Base-by-base conservation (phyloP, 1,284 basidiomycete species). In the Moesziomyces globuligerus region DNA sequence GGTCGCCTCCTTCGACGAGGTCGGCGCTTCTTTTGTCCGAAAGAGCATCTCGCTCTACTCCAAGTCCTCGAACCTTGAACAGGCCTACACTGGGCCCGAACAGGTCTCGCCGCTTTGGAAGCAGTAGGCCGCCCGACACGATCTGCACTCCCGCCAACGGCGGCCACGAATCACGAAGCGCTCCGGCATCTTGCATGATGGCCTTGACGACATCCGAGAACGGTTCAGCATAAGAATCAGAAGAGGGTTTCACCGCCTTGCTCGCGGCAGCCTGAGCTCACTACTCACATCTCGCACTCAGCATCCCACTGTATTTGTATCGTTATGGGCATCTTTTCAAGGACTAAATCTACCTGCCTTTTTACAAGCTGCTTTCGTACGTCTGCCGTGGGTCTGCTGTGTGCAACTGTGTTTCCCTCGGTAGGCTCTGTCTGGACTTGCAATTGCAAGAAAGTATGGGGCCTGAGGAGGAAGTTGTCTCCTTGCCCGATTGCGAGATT, bases 81-180 rank as follows among this genome's bases (percentile, higher is more conserved):
- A 53, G 21, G n/a, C 40, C 7, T 26, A 32, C 1, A 18, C 46
- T 20, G 51, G 49, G 4, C 32, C 50, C 3, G 39, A 38, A 21
- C 46, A 44, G 17, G 61, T 65, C n/a, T 65, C 61, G 20, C 61
- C 61, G 23, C 61, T 58, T 24, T 65, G 55, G 61, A 65, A 37
- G 43, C 50, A 65, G 34, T 65, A 21, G n/a, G n/a, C n/a, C n/a
- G n/a, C n/a, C n/a, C n/a, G n/a, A n/a, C n/a, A n/a, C n/a, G n/a
- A n/a, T n/a, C n/a, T n/a, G n/a, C n/a, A n/a, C n/a, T n/a, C n/a
- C n/a, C n/a, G n/a, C n/a, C n/a, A n/a, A n/a, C n/a, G n/a, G n/a
- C n/a, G n/a, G n/a, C n/a, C n/a, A n/a, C n/a, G n/a, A n/a, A n/a
- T n/a, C n/a, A n/a, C n/a, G n/a, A n/a, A n/a, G n/a, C n/a, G n/a